Base-by-base conservation (phyloP, 2,329 filamentous ascomycete genomes). In the Botryotinia convoluta region DNA sequence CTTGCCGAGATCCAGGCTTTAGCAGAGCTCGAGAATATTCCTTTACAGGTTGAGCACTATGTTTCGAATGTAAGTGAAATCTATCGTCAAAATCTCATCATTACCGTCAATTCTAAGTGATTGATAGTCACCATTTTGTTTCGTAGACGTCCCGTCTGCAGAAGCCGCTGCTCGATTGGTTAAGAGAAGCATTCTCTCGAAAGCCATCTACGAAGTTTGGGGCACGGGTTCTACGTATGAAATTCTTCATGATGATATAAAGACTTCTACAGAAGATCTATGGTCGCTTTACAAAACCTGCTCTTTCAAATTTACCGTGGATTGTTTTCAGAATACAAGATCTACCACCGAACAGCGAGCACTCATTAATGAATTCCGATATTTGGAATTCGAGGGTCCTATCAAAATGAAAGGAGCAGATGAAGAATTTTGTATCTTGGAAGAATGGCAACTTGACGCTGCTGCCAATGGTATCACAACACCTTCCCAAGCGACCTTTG, bases 131-230 rank as follows among this genome's bases (percentile, higher is more conserved):
- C 96, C 96, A 59, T 96, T 95, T 81, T 97, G 93, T 81, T 85
- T 97, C 74, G 87, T 97, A 69, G 86, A 86, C 67, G 86, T 98
- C 22, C 86, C 88, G 54, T 90, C 92, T 60, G 85, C 87, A 75
- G 85, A 86, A 35, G 88, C 89, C 35, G 94, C 94, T 10, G 85
- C 85, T 68, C 84, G 84, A 14, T 86, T 98, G 35, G 87, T 97
- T 67, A 85, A 86, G 68, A 91, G 95, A 75, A 94, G 93, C 64
- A 92, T 98, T 77, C 87, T 98, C 68, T 89, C 90, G 37, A 93
- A 94, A 83, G 90, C 89, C 63, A 92, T 98, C 77, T 93, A 96
- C 84, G 94, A 97, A 81, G 88, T 98, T 75, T 98, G 96, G 95
- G 95, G 92, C 29, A 84, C 85, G 51, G 95, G 92, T 22, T 79